Base-by-base conservation (phyloP, 495 filamentous ascomycete species). In the Annulohypoxylon stygium region DNA sequence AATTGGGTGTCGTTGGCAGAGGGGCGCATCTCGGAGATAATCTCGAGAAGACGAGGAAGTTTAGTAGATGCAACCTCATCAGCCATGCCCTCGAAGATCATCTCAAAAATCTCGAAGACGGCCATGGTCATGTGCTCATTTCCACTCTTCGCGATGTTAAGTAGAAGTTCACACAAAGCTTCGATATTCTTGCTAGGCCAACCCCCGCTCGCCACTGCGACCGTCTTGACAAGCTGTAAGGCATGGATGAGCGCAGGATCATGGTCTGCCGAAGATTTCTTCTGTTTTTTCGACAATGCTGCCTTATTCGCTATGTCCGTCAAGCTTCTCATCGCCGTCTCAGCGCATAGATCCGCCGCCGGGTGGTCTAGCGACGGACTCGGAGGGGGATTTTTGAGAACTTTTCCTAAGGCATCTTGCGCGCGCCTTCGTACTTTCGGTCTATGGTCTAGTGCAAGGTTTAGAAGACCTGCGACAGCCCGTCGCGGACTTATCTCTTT, bases 131-230 rank as follows among this genome's bases (percentile, higher is more conserved):
- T 91, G 79, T 93, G 97, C 78, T 98, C 93, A 79, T 96, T 98
- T 78, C 87, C 96, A 12, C 92, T 92, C 70, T 88, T 89, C 1
- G 96, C 94, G 39, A 97, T 95, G 66, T 88, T 89, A 76, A 99
- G 91, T 64, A 99, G 83, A 39, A 95, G 81, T 77, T 97, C 94
- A 78, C 94, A 97, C 37, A 99, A 86, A 4, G 89, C 81, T 82
- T 99, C 96, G 54, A 98, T 94, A 81, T 97, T 97, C 84, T 91
- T 92, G 81, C 91, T 97, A n/a, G 96, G 96, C 97, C 97, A 99
- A 53, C 97, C 95, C 51, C 93, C 92, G 60, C 93, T 95, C 3
- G 92, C 93, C 23, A 86, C 83, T 3, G 95, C 94, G 68, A 98
- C 87, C 2, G 93, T 91, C 85, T 95, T 97, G 62, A 97, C 89